phyloP scores from a whole-genome alignment of 352 stramenopile species.

The Globisporangium paddicum region DNA sequence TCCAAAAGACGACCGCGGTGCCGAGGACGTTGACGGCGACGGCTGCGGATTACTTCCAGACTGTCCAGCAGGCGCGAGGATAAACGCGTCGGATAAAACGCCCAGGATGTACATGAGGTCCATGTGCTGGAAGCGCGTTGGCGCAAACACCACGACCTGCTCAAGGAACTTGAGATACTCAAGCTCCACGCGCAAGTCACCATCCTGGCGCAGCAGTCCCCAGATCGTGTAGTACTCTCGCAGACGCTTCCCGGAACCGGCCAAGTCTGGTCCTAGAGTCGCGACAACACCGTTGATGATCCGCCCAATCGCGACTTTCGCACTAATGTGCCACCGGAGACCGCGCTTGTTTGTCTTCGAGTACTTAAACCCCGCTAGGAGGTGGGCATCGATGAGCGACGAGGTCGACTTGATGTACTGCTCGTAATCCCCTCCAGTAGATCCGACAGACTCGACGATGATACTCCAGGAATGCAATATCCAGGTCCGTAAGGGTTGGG shows the following conservation, averaged over 20 bases:
- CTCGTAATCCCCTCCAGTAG: conserved; percentile 74
- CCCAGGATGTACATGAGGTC: conserved; percentile 62
- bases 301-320: conserved; percentile 48
- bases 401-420: conserved; percentile 76
- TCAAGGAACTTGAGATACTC: conserved; percentile 81
- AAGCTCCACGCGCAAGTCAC: conserved; percentile 65
- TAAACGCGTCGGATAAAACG: conserved; percentile 45
- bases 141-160: conserved; percentile 80
- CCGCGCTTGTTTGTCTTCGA: conserved; percentile 60
- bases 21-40: conserved; percentile 15
- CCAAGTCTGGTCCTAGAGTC: conserved; percentile 53
- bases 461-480: conserved; percentile 83
- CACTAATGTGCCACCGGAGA: conserved; percentile 42
- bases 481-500: conserved; percentile 78
- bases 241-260: conserved; percentile 33
- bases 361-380: conserved; percentile 71
- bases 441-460: conserved; percentile 73
- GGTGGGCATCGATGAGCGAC: conserved; percentile 67
- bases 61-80: background rate
- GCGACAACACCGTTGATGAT: conserved; percentile 73
- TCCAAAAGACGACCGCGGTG: conserved; percentile 16
- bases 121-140: conserved; percentile 41
- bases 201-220: conserved; percentile 61
- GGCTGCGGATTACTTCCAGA: background rate
- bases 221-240: conserved; percentile 71